phyloP scores from a whole-genome alignment of 2,329 filamentous ascomycete species.

The Phialocephala subalpina region DNA sequence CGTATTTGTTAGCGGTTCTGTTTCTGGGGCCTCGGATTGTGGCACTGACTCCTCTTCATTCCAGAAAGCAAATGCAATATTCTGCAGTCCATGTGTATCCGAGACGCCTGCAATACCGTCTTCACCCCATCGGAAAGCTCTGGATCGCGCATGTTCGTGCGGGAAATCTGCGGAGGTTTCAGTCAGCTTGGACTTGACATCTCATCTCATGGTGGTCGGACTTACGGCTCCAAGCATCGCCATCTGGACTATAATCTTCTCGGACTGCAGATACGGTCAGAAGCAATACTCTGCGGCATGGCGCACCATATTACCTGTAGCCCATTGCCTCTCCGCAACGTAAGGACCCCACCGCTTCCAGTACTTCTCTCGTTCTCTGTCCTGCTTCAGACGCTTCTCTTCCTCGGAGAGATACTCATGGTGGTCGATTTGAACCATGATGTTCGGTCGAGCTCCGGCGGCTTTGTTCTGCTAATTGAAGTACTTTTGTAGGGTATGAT shows the following conservation, averaged over 20 bases:
- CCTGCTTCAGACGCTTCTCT: slow-evolving; percentile 88
- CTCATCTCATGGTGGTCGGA: slow-evolving; percentile 40
- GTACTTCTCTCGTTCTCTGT: slow-evolving; percentile 84
- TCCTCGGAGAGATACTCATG: slow-evolving; percentile 89
- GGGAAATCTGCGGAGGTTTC: slow-evolving; percentile 75
- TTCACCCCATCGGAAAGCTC: slow-evolving; percentile 94
- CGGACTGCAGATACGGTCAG: slow-evolving; percentile 62
- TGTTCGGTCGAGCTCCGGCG: slow-evolving; percentile 29
- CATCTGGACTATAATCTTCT: slow-evolving; percentile 89
- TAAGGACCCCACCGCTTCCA: slow-evolving; percentile 99
- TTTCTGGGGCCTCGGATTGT: not conserved
- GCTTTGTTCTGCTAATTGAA: not conserved
- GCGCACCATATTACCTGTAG: slow-evolving; percentile 69
- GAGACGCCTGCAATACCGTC: slow-evolving; percentile 95
- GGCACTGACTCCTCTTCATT: slow-evolving; percentile 87
- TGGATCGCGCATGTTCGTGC: slow-evolving; percentile 88
- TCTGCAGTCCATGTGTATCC: slow-evolving; percentile 91
- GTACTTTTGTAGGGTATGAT: not conserved
- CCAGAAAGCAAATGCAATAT: slow-evolving; percentile 97
- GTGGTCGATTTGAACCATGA: slow-evolving; percentile 90
- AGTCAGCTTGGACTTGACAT: not conserved
- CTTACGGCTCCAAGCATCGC: slow-evolving; percentile 95
- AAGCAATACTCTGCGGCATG: not conserved
- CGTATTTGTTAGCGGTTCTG: slow-evolving; percentile 42
- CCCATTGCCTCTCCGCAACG: slow-evolving; percentile 93